Conservation (phyloP, 306 rosid genomes). For the Hylodesmum podocarpum region DNA sequence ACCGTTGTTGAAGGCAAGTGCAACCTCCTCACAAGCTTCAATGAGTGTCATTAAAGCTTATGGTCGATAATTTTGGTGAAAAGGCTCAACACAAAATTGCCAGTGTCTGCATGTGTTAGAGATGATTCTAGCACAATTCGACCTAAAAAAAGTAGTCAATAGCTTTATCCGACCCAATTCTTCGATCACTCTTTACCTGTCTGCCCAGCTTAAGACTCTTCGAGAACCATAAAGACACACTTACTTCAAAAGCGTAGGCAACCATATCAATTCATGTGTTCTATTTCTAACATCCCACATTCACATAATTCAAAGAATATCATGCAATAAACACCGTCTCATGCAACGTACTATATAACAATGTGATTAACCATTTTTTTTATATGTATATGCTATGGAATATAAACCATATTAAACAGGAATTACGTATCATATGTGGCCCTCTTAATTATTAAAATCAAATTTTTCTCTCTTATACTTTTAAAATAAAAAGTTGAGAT, state of each 20-base stretch:
- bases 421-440: too few relatives aligned
- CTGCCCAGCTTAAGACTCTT: background rate
- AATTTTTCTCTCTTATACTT: too few relatives aligned
- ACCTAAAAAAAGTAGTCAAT: slow-evolving; percentile 13
- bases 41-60: background rate
- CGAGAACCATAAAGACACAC: background rate
- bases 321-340: background rate
- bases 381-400: too few relatives aligned
- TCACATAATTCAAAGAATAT: background rate
- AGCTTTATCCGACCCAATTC: slow-evolving; percentile 18
- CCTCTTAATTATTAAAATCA: too few relatives aligned
- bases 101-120: background rate
- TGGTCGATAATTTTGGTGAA: background rate
- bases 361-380: background rate
- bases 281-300: background rate
- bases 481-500: too few relatives aligned
- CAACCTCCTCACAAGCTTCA: background rate
- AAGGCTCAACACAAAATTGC: background rate
- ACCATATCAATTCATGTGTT: background rate
- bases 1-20: background rate
- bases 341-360: slow-evolving; percentile 7
- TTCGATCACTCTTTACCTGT: background rate
- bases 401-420: too few relatives aligned
- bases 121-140: slow-evolving; percentile 6
- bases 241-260: background rate